Evolutionary conservation across 352 stramenopile genomes (phyloP), one percentile per base, ranked within the genome.

Genomic region (Phytopythium kandeliae): DNA sequence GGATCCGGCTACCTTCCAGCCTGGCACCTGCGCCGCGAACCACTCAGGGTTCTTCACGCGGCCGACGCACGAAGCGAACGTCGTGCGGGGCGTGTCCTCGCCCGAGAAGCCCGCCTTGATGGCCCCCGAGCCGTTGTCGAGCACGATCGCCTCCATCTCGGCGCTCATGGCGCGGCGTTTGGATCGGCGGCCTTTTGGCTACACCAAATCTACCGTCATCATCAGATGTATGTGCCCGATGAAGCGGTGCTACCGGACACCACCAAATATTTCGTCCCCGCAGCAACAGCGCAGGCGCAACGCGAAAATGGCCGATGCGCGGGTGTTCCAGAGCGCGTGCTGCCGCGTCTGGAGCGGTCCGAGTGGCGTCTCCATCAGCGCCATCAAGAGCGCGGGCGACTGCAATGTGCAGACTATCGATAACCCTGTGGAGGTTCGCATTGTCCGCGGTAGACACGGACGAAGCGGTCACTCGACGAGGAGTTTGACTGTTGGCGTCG

Each of bases 121-220:
- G 19, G 68, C 69, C 10, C 81, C 81, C 19, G 84, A 95, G 37
- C 86, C 86, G 41, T 92, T 90, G 69, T 96, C 87, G 35, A 96
- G 55, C 62, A 96, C 84, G 54, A 96, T 78, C 28, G 80, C 83
- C 25, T 89, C 78, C 65, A 80, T 80, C 13, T 69, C 58, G 15
- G 34, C 21, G 28, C 47, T 37, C 47, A 53, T 53, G 2, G 16
- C 24, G 17, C 19, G n/a, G n/a, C n/a, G n/a, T 36, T 34, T 42
- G 36, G 36, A 25, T 42, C 16, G 16, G 35, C 25, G n/a, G 28
- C 26, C 8, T 24, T 46, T 25, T 49, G 44, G 44, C 26, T 49
- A 49, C 44, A 49, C 17, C 36, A 25, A 26, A n/a, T n/a, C n/a
- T n/a, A n/a, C n/a, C n/a, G n/a, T n/a, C n/a, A n/a, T n/a, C n/a